These are phyloP conservation scores for Mediolabrus comicus DNA, from an alignment of 108 stramenopile species.

Conservation along the genomic window DNA sequence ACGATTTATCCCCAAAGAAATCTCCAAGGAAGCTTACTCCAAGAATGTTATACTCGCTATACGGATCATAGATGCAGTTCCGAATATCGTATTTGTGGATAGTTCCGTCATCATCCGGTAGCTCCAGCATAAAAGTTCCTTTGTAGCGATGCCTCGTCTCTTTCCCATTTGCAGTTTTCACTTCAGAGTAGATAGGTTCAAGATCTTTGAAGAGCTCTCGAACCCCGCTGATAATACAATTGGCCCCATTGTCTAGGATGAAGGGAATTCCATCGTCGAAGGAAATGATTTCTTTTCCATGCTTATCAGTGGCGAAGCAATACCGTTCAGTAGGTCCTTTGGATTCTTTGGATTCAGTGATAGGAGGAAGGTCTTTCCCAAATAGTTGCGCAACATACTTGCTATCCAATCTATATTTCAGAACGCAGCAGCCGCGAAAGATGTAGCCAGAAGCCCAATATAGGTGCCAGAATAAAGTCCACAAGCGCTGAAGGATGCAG, in stretches of 20 bases:
- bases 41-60: constrained; percentile 1
- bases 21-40: not conserved
- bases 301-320: not conserved
- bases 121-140: not conserved
- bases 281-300: not conserved
- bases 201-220: not conserved
- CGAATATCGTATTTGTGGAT: not conserved
- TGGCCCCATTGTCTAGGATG: not conserved
- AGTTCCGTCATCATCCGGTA: not conserved
- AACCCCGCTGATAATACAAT: not conserved
- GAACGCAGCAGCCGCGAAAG: no score
- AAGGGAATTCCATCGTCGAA: constrained; percentile 1
- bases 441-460: not conserved
- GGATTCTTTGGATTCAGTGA: not conserved
- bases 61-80: not conserved
- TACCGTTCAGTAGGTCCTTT: no score
- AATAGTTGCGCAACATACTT: not conserved
- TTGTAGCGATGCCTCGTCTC: not conserved
- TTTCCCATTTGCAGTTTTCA: not conserved
- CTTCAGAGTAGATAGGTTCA: not conserved
- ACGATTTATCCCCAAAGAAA: not conserved
- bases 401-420: no score
- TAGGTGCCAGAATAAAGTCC: not conserved
- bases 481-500: not conserved
- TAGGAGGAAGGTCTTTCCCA: not conserved